These are phyloP conservation scores for Puccinia hordei DNA, from an alignment of 1,284 basidiomycete species.

Conservation along the genomic window DNA sequence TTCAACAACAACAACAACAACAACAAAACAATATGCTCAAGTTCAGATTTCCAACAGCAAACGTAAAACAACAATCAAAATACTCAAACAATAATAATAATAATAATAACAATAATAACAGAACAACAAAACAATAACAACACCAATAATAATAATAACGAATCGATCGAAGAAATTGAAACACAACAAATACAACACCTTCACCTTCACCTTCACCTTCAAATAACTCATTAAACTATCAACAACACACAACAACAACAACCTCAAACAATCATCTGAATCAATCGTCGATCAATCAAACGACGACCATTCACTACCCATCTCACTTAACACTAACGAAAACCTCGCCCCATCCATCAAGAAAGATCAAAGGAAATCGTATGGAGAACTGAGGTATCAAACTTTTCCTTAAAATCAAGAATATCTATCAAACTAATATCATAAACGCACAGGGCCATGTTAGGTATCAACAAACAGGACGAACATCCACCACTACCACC, in stretches of 20 bases:
- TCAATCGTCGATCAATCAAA: constrained; percentile 14
- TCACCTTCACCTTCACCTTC: constrained; percentile 13
- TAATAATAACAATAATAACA: neutral
- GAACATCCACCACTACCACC: constrained; percentile 16
- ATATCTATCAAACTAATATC: neutral
- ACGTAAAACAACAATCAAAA: neutral
- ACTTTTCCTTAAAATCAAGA: neutral
- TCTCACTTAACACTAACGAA: neutral
- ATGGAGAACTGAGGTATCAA: constrained; percentile 35
- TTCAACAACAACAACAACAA: neutral
- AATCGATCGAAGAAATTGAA: neutral
- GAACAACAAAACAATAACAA: neutral
- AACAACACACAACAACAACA: neutral
- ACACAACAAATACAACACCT: neutral
- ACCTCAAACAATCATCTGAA: constrained; percentile 5
- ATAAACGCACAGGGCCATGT: constrained; percentile 20
- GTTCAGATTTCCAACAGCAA: constrained; percentile 22
- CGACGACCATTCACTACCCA: constrained; percentile 11
- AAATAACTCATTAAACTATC: neutral
- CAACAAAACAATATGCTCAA: neutral
- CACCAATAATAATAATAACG: too few relatives aligned
- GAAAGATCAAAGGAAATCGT: constrained; percentile 42
- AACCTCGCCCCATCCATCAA: neutral
- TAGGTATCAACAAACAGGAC: constrained; percentile 39
- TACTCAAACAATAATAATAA: neutral